phyloP scores from a whole-genome alignment of 1,139 yeast genomes.

The Arxiozyma bovina region DNA sequence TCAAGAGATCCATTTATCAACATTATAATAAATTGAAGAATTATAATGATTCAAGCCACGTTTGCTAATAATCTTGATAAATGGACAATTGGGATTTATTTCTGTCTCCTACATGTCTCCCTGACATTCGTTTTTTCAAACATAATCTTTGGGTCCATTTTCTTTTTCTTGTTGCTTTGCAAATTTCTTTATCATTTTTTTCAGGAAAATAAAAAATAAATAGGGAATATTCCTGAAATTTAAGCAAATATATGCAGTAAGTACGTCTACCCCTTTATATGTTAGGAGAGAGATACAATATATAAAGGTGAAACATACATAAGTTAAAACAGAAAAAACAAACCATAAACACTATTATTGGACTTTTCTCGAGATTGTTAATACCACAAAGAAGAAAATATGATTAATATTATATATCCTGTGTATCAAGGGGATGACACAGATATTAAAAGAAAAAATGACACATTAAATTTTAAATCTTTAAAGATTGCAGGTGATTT shows the following conservation, averaged over 20 bases:
- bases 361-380: not conserved
- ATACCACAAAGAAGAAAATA: constrained; percentile 1
- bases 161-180: not conserved
- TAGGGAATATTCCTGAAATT: not conserved
- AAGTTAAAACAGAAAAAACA: not conserved
- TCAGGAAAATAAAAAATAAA: too few relatives aligned
- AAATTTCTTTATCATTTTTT: not conserved
- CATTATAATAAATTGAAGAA: too few relatives aligned
- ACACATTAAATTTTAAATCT: constrained; percentile 10
- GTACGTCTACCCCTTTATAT: not conserved
- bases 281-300: too few relatives aligned
- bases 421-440: constrained; percentile 6
- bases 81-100: too few relatives aligned
- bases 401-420: constrained; percentile 20
- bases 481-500: constrained; percentile 28
- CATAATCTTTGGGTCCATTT: not conserved
- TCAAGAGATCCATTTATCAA: not conserved
- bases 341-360: not conserved
- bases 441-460: not conserved
- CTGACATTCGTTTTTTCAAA: not conserved
- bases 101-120: not conserved
- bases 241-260: not conserved
- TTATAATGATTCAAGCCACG: not conserved
- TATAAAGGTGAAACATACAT: not conserved
- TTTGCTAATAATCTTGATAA: not conserved